Evolutionary conservation across 805 yeast species (phyloP).

Genomic region (Metschnikowia bowlesiae): DNA sequence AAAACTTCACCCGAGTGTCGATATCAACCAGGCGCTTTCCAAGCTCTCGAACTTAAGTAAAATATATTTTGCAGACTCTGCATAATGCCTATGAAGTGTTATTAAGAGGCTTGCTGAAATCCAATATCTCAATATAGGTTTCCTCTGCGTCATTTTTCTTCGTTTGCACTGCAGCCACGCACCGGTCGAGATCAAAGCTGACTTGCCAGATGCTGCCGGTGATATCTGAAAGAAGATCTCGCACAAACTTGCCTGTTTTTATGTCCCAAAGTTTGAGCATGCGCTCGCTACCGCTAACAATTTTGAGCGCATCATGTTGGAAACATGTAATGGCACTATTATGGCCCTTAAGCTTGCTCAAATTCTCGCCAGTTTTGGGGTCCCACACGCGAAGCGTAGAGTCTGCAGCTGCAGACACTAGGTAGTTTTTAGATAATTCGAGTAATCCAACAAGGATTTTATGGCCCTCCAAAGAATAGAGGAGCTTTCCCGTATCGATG

Average conservation of each 20-base stretch:
- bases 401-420: conserved; percentile 96
- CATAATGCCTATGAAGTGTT: not conserved
- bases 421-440: conserved; percentile 65
- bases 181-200: conserved; percentile 72
- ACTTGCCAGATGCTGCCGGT: conserved; percentile 95
- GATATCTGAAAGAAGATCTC: conserved; percentile 68
- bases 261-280: conserved; percentile 87
- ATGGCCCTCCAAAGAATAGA: conserved; percentile 78
- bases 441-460: conserved; percentile 84
- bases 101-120: conserved; percentile 49
- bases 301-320: conserved; percentile 76
- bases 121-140: conserved; percentile 80
- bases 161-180: conserved; percentile 86
- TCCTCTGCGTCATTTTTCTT: conserved; percentile 43
- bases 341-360: conserved; percentile 73
- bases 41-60: conserved; percentile 32
- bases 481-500: conserved; percentile 64
- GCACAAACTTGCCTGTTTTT: conserved; percentile 66
- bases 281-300: conserved; percentile 85
- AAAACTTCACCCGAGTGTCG: conserved; percentile 23
- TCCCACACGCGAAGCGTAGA: conserved; percentile 91
- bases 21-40: conserved; percentile 31
- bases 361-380: conserved; percentile 66
- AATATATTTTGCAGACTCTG: conserved; percentile 25
- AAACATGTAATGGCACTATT: conserved; percentile 88